Base-by-base conservation (phyloP, 176 grass and related monocot species). In the Calamus simplicifolius region DNA sequence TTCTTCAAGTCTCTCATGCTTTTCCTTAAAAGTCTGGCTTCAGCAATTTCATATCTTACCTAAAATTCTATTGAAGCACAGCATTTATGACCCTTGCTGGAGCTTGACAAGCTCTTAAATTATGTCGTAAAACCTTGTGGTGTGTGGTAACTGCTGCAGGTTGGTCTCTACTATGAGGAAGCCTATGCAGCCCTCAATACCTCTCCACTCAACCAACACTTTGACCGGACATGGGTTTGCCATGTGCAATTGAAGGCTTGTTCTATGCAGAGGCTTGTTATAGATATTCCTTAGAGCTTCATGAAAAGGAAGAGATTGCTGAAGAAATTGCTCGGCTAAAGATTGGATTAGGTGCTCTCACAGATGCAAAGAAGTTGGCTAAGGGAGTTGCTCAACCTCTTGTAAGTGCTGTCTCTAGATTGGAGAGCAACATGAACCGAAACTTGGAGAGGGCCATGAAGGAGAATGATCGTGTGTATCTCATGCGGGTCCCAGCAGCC, bases 161-260 rank as follows among this genome's bases (percentile, higher is more conserved):
- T 93, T 52, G 94, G 94, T 35, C 51, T 98, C 68, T 93, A 81
- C 75, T 98, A 98, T 1, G 94, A 98, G 67, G 94, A 98, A 80
- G 81, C 94, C 51, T 89, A 85, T 51, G 94, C 88, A 64, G 58
- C 82, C 61, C 76, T 98, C 19, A 86, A 69, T 52, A 56, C 68
- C 51, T 5, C 88, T 81, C 76, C 74, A 16, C 88, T 98, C 59
- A 98, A 66, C 59, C 87, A 88, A 61, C 88, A 93, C 76, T 98
- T 98, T 4, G 94, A 98, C 52, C 91, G 80, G 77, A 81, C 94
- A 58, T 98, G 94, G 94, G 82, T 98, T 6, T 74, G 85, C 56
- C 88, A 98, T 83, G 81, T 98, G 52, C 94, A 98, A 71, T 59
- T 98, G 31, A 98, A 98, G 81, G 81, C 94, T 88, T 93, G 61